Percentiles rank a stretch among this genome's conserved stretches.
Conservation (phyloP, 495 filamentous ascomycete genomes). For the Articulospora tetracladia region DNA sequence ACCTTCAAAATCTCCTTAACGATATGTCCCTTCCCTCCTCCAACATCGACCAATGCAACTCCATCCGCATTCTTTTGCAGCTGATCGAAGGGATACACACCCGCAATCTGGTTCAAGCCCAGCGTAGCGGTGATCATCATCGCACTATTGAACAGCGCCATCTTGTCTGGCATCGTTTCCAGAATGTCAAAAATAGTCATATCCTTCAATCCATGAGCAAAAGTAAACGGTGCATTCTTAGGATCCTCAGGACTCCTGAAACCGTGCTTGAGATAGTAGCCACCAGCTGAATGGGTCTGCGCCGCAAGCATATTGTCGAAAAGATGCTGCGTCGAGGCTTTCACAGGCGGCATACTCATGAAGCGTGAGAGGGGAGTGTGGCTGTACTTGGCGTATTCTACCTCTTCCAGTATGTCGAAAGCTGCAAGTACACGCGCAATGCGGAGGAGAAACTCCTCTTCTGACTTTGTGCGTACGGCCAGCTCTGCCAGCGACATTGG, state of each 20-base stretch:
- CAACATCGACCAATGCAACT: conserved; percentile 10
- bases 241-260: conserved; percentile 2
- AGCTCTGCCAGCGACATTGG: background rate
- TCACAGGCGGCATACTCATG: background rate
- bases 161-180: background rate
- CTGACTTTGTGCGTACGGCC: background rate
- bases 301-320: conserved; percentile 9
- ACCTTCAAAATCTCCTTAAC: background rate
- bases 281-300: background rate
- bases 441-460: conserved; percentile 5
- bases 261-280: conserved; percentile 6
- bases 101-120: conserved; percentile 1
- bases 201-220: conserved; percentile 4
- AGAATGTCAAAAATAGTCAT: conserved; percentile 10
- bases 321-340: background rate
- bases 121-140: conserved; percentile 3
- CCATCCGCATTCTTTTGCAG: background rate
- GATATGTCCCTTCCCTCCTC: conserved; percentile 11
- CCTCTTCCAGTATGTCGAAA: conserved; percentile 2
- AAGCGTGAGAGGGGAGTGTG: conserved; percentile 7
- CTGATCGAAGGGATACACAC: conserved; percentile 2
- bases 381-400: background rate
- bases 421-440: background rate
- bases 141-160: conserved; percentile 9
- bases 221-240: conserved; percentile 8